phyloP scores from a whole-genome alignment of 495 filamentous ascomycete species.

The Xylaria curta region DNA sequence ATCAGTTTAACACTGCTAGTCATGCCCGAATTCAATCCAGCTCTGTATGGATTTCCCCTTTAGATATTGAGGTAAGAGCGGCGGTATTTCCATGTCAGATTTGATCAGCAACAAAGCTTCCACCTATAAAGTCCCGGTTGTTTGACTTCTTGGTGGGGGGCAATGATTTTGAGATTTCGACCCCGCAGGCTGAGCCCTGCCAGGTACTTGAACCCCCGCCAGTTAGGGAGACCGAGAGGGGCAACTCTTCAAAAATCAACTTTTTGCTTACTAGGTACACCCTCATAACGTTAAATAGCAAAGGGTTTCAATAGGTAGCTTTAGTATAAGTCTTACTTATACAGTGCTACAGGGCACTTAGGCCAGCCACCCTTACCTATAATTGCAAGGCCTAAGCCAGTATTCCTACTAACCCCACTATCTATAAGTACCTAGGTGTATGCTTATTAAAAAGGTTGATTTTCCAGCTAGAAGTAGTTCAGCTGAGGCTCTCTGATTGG shows the following conservation, averaged over 20 bases:
- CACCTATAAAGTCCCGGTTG: background rate
- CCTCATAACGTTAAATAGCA: no score
- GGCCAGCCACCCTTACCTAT: no score
- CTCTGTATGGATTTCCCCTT: conserved; percentile 36
- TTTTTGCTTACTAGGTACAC: no score
- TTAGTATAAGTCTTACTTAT: no score
- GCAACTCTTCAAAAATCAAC: no score
- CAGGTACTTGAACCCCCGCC: background rate
- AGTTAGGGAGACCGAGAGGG: no score
- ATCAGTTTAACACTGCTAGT: background rate
- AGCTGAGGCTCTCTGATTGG: conserved; percentile 10
- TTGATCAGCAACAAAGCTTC: background rate
- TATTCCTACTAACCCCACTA: background rate
- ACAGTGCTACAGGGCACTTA: no score
- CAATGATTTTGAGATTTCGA: conserved; percentile 5
- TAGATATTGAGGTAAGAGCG: conserved; percentile 36
- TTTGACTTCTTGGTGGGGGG: background rate
- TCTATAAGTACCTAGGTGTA: background rate
- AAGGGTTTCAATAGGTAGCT: no score
- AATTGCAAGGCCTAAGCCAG: no score
- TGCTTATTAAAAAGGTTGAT: no score
- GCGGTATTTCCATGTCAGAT: background rate
- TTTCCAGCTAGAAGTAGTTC: no score
- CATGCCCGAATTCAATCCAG: conserved; percentile 24
- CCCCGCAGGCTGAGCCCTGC: conserved; percentile 15